A percentile compares a stretch with the other conserved stretches of the same genome.
Evolutionary conservation across 768 basidiomycete genomes (phyloP).

Genomic region (Leucocoprinus birnbaumii): DNA sequence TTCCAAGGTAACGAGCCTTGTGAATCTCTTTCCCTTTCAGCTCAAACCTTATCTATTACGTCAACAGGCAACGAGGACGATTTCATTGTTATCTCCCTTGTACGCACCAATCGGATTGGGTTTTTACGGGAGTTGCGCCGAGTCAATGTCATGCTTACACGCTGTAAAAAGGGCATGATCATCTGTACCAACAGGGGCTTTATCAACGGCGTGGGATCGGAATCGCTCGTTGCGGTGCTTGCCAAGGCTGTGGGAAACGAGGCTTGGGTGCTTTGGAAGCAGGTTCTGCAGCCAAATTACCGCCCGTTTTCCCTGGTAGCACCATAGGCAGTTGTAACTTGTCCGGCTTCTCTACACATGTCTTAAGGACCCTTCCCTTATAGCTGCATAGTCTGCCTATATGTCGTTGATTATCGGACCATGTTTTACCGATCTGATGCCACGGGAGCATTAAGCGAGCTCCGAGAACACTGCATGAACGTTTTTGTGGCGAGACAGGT

Average conservation of each 20-base stretch:
- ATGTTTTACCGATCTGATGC: too few relatives aligned
- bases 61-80: conserved; percentile 69
- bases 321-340: too few relatives aligned
- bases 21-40: not conserved
- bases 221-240: conserved; percentile 30
- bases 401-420: too few relatives aligned
- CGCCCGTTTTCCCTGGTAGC: conserved; percentile 13
- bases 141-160: conserved; percentile 74
- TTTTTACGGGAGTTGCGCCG: conserved; percentile 59
- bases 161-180: conserved; percentile 67
- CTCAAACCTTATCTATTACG: not conserved
- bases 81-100: conserved; percentile 17
- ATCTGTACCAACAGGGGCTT: conserved; percentile 57
- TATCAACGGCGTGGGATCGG: conserved; percentile 32
- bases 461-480: too few relatives aligned
- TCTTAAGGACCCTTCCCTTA: not conserved
- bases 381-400: not conserved
- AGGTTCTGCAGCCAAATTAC: conserved; percentile 6
- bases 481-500: too few relatives aligned
- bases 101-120: conserved; percentile 29
- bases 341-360: too few relatives aligned
- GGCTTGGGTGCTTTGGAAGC: conserved; percentile 15
- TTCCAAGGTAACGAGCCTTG: conserved; percentile 57
- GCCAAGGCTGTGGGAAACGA: conserved; percentile 19
- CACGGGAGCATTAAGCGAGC: too few relatives aligned